phyloP scores from a whole-genome alignment of 805 yeast species.

The Candida loeiensis region DNA sequence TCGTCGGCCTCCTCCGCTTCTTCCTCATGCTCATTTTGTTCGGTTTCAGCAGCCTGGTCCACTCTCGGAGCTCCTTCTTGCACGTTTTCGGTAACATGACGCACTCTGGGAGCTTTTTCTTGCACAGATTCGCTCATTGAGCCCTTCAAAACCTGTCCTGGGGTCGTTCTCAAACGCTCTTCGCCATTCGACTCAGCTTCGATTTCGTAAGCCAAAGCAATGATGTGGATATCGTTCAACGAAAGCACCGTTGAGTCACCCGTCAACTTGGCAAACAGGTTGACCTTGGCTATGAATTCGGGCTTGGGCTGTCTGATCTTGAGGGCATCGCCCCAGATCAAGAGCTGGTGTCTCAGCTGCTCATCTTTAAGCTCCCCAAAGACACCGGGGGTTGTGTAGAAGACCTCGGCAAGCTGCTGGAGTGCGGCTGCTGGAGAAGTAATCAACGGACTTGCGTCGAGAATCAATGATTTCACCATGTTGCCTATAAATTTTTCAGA shows the following conservation, averaged over 20 bases:
- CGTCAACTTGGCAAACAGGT: slow-evolving; percentile 75
- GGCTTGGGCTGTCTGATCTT: slow-evolving; percentile 73
- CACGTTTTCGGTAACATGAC: too few relatives aligned
- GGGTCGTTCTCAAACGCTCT: slow-evolving; percentile 64
- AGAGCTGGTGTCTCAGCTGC: slow-evolving; percentile 70
- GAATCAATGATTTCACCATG: slow-evolving; percentile 52
- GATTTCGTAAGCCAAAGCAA: slow-evolving; percentile 87
- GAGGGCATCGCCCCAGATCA: slow-evolving; percentile 75
- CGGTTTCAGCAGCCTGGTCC: not conserved
- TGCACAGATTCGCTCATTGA: too few relatives aligned
- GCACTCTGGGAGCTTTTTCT: too few relatives aligned
- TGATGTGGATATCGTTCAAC: slow-evolving; percentile 84
- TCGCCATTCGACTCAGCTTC: slow-evolving; percentile 70
- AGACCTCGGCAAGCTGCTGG: slow-evolving; percentile 63
- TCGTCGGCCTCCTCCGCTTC: slow-evolving; percentile 12
- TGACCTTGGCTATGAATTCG: slow-evolving; percentile 59
- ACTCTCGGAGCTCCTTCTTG: too few relatives aligned
- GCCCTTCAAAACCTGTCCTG: slow-evolving; percentile 58
- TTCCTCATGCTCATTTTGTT: slow-evolving; percentile 10
- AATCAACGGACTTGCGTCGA: slow-evolving; percentile 95
- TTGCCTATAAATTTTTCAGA: not conserved
- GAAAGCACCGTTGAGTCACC: slow-evolving; percentile 91
- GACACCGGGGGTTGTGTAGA: slow-evolving; percentile 91
- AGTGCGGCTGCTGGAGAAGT: slow-evolving; percentile 77
- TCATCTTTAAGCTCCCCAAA: slow-evolving; percentile 83